Base-by-base conservation (phyloP, 2,329 filamentous ascomycete genomes). In the Metarhizium sp. region DNA sequence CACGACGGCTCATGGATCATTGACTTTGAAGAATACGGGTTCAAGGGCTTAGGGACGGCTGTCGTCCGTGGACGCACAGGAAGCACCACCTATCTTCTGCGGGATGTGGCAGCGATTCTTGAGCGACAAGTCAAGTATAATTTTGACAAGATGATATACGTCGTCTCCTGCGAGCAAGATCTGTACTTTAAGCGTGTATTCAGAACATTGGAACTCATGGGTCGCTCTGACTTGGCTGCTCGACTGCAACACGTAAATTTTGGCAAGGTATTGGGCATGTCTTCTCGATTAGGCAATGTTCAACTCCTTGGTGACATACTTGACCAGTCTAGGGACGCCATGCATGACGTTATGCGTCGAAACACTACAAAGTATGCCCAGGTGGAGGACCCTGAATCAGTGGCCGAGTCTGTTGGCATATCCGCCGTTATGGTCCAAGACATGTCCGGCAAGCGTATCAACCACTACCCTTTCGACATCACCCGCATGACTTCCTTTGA, bases 351-450 rank as follows among this genome's bases (percentile, higher is more conserved):
- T 46, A 87, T 88, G 82, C 77, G 71, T 63, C 77, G 76, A 67
- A 87, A 87, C 65, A 71, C 78, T 55, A 73, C 75, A 64, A 87
- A 87, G 70, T 87, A 87, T 67, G 73, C 76, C 54, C 82, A 86
- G 66, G 78, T 88, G 20, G 78, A 78, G 56, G 74, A 88, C 58
- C 85, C 85, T 0, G 79, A 78, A 48, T 72, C 76, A 58, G 81
- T 79, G 2, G 83, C 85, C 16, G 85, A 88, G 67, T 81, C 74
- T 2, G 73, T 88, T 3, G 85, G 85, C 54, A 87, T 87, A 63
- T 81, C 80, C 2, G 80, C 84, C 34, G 83, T 89, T 66, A 86
- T 88, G 80, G 84, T 88, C 2, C 85, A 88, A 66, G 86, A 88
- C 64, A 86, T 88, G 81, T 80, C 78, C 62, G 84, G 84, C 62